Base-by-base conservation (phyloP, 345 rosid genomes). In the Bruguiera sexangula region DNA sequence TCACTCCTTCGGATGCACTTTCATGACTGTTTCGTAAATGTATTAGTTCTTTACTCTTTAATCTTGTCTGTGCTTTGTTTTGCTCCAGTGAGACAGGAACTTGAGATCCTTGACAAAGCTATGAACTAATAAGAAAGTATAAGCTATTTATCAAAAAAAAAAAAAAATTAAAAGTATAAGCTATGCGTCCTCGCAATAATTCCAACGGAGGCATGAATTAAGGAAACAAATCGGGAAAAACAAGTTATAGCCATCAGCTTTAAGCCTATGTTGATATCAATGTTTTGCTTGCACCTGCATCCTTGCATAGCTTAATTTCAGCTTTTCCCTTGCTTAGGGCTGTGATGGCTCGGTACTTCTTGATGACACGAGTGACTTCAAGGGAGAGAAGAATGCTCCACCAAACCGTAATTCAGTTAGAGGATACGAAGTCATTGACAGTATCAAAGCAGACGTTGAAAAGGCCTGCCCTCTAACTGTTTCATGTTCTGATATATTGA, bases 1-100 rank as follows among this genome's bases (percentile, higher is more conserved):
- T 93, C 97, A 48, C 92, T 93, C 69, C 98, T 93, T 18, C 88
- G 96, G 3, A 68, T 93, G 71, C 96, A 90, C 76, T 90, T 90
- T 32, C 98, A 90, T 58, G 96, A 93, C 54, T 93, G 98, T 66
- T 85, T 93, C 31, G 92, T 93, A 31, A 87, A 90, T 72, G 98
- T 90, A 85, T 79, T 62, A 36, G 18, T 21, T 6, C 39, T 43
- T 43, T 32, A 27, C 31, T 30, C 10, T 20, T 65, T 19, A 31
- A 60, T 32, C 65, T 13, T 15, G 5, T 43, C 50, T 13, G 1
- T 13, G 18, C 50, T 43, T 43, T 43, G 50, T 43, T 43, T 43
- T 43, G 19, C 19, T 3, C 50, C 50, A 15, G 18, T 15, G 50
- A 13, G 50, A 43, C 4, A 15, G 4, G 50, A 43, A 43, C 19